Conservation (phyloP, 139 green algal species). For the Raphidocelis subcapitata region DNA sequence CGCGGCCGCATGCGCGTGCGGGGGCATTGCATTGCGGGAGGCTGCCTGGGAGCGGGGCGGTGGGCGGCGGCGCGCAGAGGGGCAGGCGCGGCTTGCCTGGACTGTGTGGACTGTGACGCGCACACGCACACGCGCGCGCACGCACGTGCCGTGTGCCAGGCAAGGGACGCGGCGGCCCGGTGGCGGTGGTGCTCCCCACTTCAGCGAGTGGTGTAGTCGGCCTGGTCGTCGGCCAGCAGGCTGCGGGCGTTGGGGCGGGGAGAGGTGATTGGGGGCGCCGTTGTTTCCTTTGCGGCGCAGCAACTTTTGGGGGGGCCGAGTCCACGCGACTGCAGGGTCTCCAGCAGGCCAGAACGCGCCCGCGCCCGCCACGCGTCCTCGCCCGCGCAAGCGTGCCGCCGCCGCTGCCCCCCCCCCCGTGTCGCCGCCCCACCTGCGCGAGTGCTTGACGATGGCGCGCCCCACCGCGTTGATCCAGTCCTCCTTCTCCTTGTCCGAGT, state of each 20-base stretch:
- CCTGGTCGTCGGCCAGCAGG: conserved; percentile 64
- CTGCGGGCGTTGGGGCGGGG: conserved; percentile 26
- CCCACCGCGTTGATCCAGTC: conserved; percentile 99
- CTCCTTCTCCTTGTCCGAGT: conserved; percentile 96
- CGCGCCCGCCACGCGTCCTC: neutral
- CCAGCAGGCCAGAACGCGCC: neutral
- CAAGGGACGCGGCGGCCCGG: too few relatives aligned
- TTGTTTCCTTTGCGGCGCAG: neutral
- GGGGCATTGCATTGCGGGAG: too few relatives aligned
- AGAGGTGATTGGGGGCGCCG: neutral
- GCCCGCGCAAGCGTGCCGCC: too few relatives aligned
- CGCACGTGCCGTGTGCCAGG: too few relatives aligned
- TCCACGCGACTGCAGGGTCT: neutral
- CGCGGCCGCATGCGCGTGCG: too few relatives aligned
- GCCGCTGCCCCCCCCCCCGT: too few relatives aligned
- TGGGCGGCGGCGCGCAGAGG: too few relatives aligned
- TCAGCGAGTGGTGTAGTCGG: conserved; percentile 58
- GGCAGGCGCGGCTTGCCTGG: too few relatives aligned
- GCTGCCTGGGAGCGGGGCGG: too few relatives aligned
- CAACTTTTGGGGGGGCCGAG: neutral
- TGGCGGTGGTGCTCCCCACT: too few relatives aligned
- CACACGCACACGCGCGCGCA: too few relatives aligned
- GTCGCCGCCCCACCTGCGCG: conserved; percentile 38
- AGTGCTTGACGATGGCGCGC: conserved; percentile 93
- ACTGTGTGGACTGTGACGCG: too few relatives aligned